phyloP scores from a whole-genome alignment of 2,329 filamentous ascomycete species.

The Albophoma yamanashiensis region DNA sequence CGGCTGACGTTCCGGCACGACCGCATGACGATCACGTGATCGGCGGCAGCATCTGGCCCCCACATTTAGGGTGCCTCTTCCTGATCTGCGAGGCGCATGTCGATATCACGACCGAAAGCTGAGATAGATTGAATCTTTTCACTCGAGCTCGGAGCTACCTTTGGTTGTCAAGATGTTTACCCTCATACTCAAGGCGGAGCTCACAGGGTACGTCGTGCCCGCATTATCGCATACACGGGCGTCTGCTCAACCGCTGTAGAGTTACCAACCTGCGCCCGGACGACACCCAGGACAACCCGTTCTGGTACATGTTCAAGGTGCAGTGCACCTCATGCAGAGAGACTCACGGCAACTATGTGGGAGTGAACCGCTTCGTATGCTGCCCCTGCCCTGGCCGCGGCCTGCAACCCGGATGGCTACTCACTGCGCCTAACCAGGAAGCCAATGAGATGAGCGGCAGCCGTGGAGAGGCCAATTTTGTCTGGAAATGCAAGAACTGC shows the following conservation, averaged over 20 bases:
- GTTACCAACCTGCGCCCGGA: conserved; percentile 82
- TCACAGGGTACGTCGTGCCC: conserved; percentile 46
- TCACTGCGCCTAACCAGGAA: conserved; percentile 47
- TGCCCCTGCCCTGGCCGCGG: not conserved
- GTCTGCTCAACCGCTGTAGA: conserved; percentile 31
- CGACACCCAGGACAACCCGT: conserved; percentile 72
- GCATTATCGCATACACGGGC: not conserved
- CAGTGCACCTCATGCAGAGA: conserved; percentile 98
- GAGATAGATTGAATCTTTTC: not conserved
- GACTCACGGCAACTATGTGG: conserved; percentile 75
- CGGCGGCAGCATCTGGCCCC: not conserved
- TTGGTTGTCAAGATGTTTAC: conserved; percentile 45
- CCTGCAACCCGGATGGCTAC: conserved; percentile 3
- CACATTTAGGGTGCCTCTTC: not conserved
- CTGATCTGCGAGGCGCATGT: not conserved
- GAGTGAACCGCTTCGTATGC: conserved; percentile 78
- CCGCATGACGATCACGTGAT: conserved; percentile 1
- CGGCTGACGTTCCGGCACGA: not conserved
- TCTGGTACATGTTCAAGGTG: conserved; percentile 96
- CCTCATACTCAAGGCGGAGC: conserved; percentile 55
- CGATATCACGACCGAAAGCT: not conserved
- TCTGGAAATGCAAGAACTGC: conserved; percentile 99
- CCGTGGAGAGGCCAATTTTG: conserved; percentile 93
- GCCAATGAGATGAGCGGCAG: conserved; percentile 85
- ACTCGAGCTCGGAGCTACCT: not conserved